Evolutionary conservation across 148 eudicot species (phyloP), one percentile per base, ranked within the genome.

Genomic region (Rhododendron molle): DNA sequence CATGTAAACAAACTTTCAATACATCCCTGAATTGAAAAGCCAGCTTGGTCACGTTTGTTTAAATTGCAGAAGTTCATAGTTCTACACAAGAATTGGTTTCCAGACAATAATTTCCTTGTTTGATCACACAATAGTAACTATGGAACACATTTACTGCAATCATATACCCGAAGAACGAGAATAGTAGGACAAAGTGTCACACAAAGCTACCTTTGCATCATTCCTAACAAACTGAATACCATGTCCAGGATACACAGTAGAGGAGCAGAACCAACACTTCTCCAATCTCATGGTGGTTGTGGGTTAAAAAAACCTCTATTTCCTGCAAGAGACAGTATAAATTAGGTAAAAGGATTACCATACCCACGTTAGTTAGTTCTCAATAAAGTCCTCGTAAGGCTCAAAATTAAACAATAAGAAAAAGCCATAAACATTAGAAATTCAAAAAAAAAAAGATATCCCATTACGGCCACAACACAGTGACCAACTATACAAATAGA

Each of bases 231-330:
- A 96, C 76, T 96, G 98, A 82, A 95, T 95, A 28, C 98, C 98
- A 78, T 96, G 98, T 28, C 98, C 98, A 20, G 98, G 98, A 85
- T 96, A 96, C 78, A 96, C 76, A 0, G 96, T 92, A 72, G 98
- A 96, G 44, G 98, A 96, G 83, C 98, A 96, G 83, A 96, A 96
- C 98, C 98, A 96, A 83, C 98, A 94, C 88, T 93, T 96, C 72
- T 96, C 98, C 89, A 96, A 92, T 86, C 98, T 94, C 98, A 96
- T 96, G 78, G 83, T 78, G 65, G 82, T 36, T 38, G 81, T 43
- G 46, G 30, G 18, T 80, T 15, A 30, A 26, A 73, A 80, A 83
- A 47, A 34, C 74, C 88, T 67, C 74, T 86, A 83, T 83, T 40
- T 83, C 34, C 88, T 86, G 88, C 88, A 86, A 71, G 28, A 81